Evolutionary conservation across 176 grass and related monocot genomes (phyloP), one percentile per base, ranked within the genome.

Genomic region (Phragmites australis): DNA sequence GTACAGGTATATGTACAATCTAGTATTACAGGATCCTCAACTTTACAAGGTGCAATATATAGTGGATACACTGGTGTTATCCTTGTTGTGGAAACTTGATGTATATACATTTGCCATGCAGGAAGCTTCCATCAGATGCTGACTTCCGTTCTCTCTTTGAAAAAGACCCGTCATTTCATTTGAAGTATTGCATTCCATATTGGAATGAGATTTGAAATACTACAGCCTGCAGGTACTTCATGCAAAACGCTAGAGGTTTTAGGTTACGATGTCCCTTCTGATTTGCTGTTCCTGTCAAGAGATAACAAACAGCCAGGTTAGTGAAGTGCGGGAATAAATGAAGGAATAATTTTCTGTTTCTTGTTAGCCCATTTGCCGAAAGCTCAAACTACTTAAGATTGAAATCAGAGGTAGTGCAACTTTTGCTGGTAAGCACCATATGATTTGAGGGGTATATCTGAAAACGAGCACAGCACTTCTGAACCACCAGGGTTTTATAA

Each of bases 201-300:
- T 30, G 18, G 51, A 59, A 62, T 42, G 2, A 41, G 49, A 57
- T 77, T 89, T 81, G 18, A 37, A 44, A 62, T 56, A 27, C 26
- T 62, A 45, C 22, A 47, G 27, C 11, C 49, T 22, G 47, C 60
- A 42, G 67, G 19, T 48, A 80, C 64, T 77, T 15, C 9, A 37
- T 78, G 68, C 42, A 52, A 67, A 82, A 9, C 5, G 32, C 31
- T 69, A 48, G 54, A 14, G 46, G 42, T 63, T 52, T 77, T 72
- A 11, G 15, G 70, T 71, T 81, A 81, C n/a, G 83, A 86, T 56
- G 60, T 13, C 50, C 58, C 68, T 84, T 74, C 75, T 51, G 75
- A 45, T 60, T 82, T 89, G 34, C 15, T 89, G 49, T 46, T 86
- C 67, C 83, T 90, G 79, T 45, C 8, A 85, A 81, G 15, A 65